These are phyloP conservation scores for Neonectria neomacrospora DNA, from an alignment of 2,329 filamentous ascomycete species.

Conservation along the genomic window DNA sequence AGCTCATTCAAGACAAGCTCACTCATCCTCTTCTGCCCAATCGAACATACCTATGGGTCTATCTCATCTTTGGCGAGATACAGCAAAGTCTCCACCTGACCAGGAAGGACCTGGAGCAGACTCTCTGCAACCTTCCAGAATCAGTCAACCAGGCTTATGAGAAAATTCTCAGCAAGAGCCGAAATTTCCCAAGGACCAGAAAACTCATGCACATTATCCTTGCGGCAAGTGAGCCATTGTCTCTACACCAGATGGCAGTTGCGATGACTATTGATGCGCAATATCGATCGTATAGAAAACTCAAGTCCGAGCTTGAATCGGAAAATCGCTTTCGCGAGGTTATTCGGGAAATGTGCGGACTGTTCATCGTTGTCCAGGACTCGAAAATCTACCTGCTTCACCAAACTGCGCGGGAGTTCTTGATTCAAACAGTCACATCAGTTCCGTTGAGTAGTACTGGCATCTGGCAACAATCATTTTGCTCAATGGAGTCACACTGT, in stretches of 20 bases:
- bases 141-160: slow-evolving; percentile 43
- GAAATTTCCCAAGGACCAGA: slow-evolving; percentile 16
- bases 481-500: background rate
- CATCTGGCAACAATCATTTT: background rate
- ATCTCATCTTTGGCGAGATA: slow-evolving; percentile 34
- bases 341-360: slow-evolving; percentile 44
- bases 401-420: slow-evolving; percentile 14
- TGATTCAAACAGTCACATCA: background rate
- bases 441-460: fast-evolving
- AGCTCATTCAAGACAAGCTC: slow-evolving; percentile 27
- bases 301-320: slow-evolving; percentile 19
- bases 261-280: slow-evolving; percentile 27
- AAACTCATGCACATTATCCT: slow-evolving; percentile 41
- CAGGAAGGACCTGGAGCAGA: slow-evolving; percentile 9
- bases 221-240: slow-evolving; percentile 39
- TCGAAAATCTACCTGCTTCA: slow-evolving; percentile 15
- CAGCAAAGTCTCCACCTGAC: slow-evolving; percentile 21
- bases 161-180: slow-evolving; percentile 36
- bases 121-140: slow-evolving; percentile 29
- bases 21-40: slow-evolving; percentile 22
- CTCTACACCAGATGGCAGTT: slow-evolving; percentile 36
- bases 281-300: slow-evolving; percentile 20
- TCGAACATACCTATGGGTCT: slow-evolving; percentile 43
- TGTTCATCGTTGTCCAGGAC: slow-evolving; percentile 1
- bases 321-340: slow-evolving; percentile 21